A percentile compares a stretch with the other conserved stretches of the same genome.
Conservation (phyloP, 2,329 filamentous ascomycete genomes). For the Cyphellophora europaea region DNA sequence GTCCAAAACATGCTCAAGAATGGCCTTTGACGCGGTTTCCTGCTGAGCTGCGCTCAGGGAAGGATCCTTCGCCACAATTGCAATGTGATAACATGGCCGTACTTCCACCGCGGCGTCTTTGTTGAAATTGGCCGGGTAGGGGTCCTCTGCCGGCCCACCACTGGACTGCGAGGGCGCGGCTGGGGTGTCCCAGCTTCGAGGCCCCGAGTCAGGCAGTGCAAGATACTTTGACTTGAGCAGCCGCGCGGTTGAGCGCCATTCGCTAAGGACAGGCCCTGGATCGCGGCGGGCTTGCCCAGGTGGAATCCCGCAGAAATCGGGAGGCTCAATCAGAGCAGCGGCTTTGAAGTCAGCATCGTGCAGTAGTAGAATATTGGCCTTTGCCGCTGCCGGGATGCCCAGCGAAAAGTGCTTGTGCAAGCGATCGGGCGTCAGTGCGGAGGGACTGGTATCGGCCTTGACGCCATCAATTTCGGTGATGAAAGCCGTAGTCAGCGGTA, state of each 20-base stretch:
- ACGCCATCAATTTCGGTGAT: conserved; percentile 18
- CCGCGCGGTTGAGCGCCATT: conserved; percentile 14
- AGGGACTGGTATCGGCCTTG: conserved; percentile 1
- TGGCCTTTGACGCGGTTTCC: conserved; percentile 10
- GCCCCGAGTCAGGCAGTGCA: conserved; percentile 15
- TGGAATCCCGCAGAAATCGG: conserved; percentile 18
- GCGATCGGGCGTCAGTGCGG: conserved; percentile 13
- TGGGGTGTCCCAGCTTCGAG: conserved; percentile 17
- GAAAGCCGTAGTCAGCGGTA: conserved; percentile 18
- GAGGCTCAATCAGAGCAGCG: conserved; percentile 18
- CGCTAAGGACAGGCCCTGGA: conserved; percentile 16
- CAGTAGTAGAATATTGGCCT: conserved; percentile 14
- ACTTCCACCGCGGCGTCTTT: conserved; percentile 18
- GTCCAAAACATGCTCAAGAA: conserved; percentile 13
- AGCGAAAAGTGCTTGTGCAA: conserved; percentile 17
- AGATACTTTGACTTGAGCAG: conserved; percentile 17
- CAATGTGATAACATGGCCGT: conserved; percentile 17
- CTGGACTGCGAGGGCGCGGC: conserved; percentile 17
- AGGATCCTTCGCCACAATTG: conserved; percentile 14
- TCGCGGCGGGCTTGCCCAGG: conserved; percentile 16
- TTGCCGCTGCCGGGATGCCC: conserved; percentile 16
- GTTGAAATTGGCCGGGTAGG: conserved; percentile 19
- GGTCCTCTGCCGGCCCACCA: conserved; percentile 17
- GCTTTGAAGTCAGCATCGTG: conserved; percentile 11
- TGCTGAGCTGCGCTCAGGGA: conserved; percentile 4